A percentile compares a stretch with the other conserved stretches of the same genome.
Evolutionary conservation across 176 grass and related monocot genomes (phyloP).

Genomic region (Triticum urartu): DNA sequence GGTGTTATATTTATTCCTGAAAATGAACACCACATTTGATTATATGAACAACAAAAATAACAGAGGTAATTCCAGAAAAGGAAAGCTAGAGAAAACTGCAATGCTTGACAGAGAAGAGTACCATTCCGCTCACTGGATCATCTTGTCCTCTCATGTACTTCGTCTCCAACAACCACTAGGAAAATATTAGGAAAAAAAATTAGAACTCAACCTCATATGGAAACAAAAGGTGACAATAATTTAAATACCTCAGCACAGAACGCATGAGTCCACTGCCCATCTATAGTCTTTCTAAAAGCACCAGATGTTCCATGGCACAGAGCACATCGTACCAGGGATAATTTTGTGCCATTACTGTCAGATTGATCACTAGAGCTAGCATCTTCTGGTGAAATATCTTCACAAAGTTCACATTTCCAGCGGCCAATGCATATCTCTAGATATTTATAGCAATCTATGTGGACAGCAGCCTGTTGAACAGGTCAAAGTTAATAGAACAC

Average conservation of each 20-base stretch:
- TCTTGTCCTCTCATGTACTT: constrained; percentile 81
- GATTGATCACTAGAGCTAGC: constrained; percentile 35
- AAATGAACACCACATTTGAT: not conserved
- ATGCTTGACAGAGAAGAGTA: constrained; percentile 35
- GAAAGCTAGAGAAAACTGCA: constrained; percentile 12
- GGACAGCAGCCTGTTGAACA: constrained; percentile 77
- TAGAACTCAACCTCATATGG: not conserved
- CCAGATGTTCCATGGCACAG: constrained; percentile 77
- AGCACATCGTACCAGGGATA: constrained; percentile 47
- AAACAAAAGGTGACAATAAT: constrained; percentile 18
- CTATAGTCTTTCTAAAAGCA: constrained; percentile 85
- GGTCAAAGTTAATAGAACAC: constrained; percentile 31
- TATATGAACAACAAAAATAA: not conserved
- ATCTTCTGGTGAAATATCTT: constrained; percentile 46
- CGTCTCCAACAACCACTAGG: constrained; percentile 82
- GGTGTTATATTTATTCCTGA: not conserved
- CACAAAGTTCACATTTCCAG: constrained; percentile 94
- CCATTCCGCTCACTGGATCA: constrained; percentile 80
- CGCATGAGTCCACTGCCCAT: constrained; percentile 88
- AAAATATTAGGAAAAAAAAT: constrained; percentile 23
- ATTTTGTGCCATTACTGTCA: constrained; percentile 39
- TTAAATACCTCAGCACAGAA: constrained; percentile 96
- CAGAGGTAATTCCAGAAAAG: constrained; percentile 8
- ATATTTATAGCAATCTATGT: constrained; percentile 90
- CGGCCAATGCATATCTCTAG: constrained; percentile 60